phyloP scores from a whole-genome alignment of 495 filamentous ascomycete species.

The Talaromyces proteolyticus region DNA sequence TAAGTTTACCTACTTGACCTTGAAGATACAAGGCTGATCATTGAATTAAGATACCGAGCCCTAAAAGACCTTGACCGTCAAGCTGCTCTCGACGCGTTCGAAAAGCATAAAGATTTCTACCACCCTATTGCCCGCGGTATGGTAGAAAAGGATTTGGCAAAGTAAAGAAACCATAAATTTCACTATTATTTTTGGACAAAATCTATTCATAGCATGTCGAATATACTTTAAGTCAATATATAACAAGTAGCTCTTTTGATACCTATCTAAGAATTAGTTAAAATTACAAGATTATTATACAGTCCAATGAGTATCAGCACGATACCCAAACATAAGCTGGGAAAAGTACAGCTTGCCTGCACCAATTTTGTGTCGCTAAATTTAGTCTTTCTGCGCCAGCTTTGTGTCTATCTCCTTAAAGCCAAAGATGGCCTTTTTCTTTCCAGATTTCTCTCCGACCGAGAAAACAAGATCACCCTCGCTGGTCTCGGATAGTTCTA shows the following conservation, averaged over 20 bases:
- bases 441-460: slow-evolving; percentile 8
- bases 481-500: slow-evolving; percentile 53
- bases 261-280: no score
- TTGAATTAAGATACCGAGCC: slow-evolving; percentile 47
- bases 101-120: slow-evolving; percentile 85
- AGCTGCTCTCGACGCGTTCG: slow-evolving; percentile 75
- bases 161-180: slow-evolving; percentile 5
- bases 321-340: no score
- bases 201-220: no score
- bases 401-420: slow-evolving; percentile 26
- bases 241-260: no score
- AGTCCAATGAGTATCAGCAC: no score
- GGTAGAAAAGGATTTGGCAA: slow-evolving; percentile 73
- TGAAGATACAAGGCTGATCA: neutral
- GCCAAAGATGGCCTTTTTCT: slow-evolving; percentile 27
- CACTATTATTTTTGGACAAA: no score
- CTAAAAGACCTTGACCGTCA: slow-evolving; percentile 66
- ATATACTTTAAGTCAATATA: no score
- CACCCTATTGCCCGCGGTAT: slow-evolving; percentile 85
- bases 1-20: slow-evolving; percentile 20
- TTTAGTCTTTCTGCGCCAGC: slow-evolving; percentile 1
- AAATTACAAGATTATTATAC: no score
- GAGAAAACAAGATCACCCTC: slow-evolving; percentile 49
- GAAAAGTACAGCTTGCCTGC: slow-evolving; percentile 2
- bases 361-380: neutral